Percentiles rank a stretch among this genome's conserved stretches.
Conservation (phyloP, 73 alveolate genomes). For the Durusdinium trenchii region DNA sequence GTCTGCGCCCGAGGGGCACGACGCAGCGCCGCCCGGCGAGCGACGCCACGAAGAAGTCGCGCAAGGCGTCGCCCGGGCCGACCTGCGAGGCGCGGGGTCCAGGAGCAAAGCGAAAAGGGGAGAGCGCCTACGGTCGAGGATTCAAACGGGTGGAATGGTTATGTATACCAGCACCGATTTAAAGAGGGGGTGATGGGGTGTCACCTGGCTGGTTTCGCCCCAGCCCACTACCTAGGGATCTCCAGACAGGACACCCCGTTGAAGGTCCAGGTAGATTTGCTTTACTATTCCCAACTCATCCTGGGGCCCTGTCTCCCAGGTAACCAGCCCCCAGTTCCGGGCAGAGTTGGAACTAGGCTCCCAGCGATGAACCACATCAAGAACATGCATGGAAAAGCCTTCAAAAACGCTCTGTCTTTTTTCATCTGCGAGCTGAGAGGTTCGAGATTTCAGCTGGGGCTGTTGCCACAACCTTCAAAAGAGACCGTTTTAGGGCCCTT, state of each 20-base stretch:
- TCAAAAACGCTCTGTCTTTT: background rate
- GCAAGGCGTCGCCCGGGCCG: constrained; percentile 48
- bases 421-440: background rate
- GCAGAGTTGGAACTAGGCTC: background rate
- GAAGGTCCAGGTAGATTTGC: no score
- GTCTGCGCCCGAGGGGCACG: background rate
- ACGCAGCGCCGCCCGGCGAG: constrained; percentile 43
- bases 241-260: no score
- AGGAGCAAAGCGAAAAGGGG: background rate
- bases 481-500: background rate
- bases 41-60: constrained; percentile 81
- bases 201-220: no score
- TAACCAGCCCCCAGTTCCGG: background rate
- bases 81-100: background rate
- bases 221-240: no score
- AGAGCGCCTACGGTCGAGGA: no score
- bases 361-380: background rate
- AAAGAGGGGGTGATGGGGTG: no score
- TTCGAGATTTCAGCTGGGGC: background rate
- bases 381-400: no score
- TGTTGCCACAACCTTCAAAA: background rate
- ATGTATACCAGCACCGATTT: no score
- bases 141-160: no score
- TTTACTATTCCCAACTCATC: background rate
- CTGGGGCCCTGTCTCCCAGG: background rate